These are phyloP conservation scores for Hypomyces perniciosus DNA, from an alignment of 2,329 filamentous ascomycete genomes.

Conservation along the genomic window DNA sequence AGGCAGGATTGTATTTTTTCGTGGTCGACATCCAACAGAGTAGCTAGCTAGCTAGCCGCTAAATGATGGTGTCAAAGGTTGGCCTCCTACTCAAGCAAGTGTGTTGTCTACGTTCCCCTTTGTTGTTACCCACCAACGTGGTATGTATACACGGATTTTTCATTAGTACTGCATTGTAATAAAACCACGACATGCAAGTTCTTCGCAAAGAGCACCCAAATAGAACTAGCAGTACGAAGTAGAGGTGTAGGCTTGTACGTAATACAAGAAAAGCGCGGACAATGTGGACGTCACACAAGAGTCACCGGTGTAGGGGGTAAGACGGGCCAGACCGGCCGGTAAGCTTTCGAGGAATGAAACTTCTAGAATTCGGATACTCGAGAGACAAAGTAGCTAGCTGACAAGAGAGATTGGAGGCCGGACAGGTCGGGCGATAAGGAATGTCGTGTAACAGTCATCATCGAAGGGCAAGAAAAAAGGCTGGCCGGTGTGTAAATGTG, in stretches of 20 bases:
- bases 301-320: no score
- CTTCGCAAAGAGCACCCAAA: conserved; percentile 10
- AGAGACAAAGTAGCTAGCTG: no score
- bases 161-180: conserved; percentile 1
- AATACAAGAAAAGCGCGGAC: conserved; percentile 1
- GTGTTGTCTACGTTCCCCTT: not conserved
- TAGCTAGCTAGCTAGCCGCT: conserved; percentile 1
- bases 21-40: not conserved
- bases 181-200: conserved; percentile 9
- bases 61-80: not conserved
- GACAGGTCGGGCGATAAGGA: no score
- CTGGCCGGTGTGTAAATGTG: no score
- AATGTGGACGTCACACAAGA: no score
- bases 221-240: not conserved
- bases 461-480: no score
- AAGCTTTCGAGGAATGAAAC: no score
- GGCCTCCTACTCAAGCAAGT: not conserved
- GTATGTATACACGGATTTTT: conserved; percentile 1
- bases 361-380: no score
- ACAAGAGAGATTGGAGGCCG: no score
- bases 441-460: no score
- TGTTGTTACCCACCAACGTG: not conserved
- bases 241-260: conserved; percentile 4
- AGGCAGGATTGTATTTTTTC: not conserved
- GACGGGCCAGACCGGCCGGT: no score